A percentile compares a stretch with the other conserved stretches of the same genome.
Conservation (phyloP, 495 filamentous ascomycete species). For the Penicillium dipodomyicola region DNA sequence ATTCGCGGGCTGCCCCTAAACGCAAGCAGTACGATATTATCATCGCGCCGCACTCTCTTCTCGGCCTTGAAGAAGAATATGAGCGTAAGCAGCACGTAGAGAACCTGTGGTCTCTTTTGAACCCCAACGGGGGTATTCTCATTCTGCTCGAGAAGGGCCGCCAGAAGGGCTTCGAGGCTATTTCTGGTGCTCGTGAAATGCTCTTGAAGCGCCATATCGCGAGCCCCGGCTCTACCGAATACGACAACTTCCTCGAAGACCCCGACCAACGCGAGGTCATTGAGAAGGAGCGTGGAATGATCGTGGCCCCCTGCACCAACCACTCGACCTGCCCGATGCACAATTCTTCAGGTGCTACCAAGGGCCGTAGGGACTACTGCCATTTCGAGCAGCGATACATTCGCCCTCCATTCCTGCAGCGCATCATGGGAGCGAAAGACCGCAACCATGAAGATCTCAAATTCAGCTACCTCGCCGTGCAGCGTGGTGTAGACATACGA, state of each 20-base stretch:
- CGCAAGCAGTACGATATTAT: conserved; percentile 87
- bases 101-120: conserved; percentile 84
- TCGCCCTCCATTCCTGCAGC: conserved; percentile 77
- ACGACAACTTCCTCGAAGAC: conserved; percentile 40
- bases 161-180: conserved; percentile 85
- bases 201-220: conserved; percentile 74
- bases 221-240: conserved; percentile 55
- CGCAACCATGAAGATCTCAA: conserved; percentile 86
- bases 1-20: conserved; percentile 43
- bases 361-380: conserved; percentile 83
- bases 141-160: conserved; percentile 90
- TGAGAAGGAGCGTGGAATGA: conserved; percentile 76
- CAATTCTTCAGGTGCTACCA: conserved; percentile 58
- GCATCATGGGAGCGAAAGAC: conserved; percentile 64
- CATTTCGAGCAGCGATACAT: conserved; percentile 88
- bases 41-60: conserved; percentile 79
- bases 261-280: conserved; percentile 34
- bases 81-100: conserved; percentile 72
- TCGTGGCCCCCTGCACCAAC: conserved; percentile 94
- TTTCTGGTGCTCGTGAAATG: conserved; percentile 76
- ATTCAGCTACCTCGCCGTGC: conserved; percentile 87
- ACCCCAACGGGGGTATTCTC: conserved; percentile 80
- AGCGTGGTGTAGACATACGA: conserved; percentile 63
- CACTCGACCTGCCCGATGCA: conserved; percentile 90
- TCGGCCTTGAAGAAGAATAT: conserved; percentile 68